These are phyloP conservation scores for Fusarium phyllophilum DNA, from an alignment of 2,329 filamentous ascomycete genomes.

Conservation along the genomic window DNA sequence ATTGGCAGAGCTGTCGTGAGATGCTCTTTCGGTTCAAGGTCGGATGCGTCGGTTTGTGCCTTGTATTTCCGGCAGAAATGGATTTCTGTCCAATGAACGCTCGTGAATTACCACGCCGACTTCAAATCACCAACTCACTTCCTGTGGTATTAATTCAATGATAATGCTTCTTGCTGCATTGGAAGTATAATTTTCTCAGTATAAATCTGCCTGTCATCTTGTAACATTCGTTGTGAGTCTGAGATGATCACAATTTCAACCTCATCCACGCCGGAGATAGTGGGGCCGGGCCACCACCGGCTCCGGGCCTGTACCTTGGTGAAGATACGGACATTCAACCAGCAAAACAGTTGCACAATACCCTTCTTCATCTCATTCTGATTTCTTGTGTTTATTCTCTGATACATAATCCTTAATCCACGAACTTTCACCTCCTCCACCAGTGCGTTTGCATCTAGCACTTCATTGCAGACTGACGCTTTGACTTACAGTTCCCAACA, in stretches of 20 bases:
- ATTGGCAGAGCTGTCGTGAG: conserved; percentile 43
- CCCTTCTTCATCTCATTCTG: no score
- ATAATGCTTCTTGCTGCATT: fast-evolving
- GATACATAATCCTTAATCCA: no score
- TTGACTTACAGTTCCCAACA: background rate
- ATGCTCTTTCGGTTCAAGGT: conserved; percentile 45
- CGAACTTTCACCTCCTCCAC: fast-evolving
- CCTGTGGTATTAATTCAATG: fast-evolving
- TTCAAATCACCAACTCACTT: background rate
- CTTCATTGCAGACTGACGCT: background rate
- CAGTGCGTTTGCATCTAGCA: background rate
- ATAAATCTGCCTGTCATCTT: fast-evolving
- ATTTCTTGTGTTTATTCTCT: background rate
- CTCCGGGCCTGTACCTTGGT: conserved; percentile 3
- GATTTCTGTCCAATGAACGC: conserved; percentile 31
- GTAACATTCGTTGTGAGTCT: background rate
- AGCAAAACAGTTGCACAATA: background rate
- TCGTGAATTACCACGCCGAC: conserved; percentile 42
- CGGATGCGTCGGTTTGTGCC: conserved; percentile 41
- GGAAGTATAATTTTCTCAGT: fast-evolving
- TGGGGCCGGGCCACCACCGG: conserved; percentile 24
- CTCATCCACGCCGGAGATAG: conserved; percentile 6
- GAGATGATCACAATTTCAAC: conserved; percentile 3
- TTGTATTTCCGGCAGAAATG: conserved; percentile 41
- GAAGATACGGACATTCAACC: background rate